Conservation (phyloP, 1,139 yeast species). For the Pichia sp. region DNA sequence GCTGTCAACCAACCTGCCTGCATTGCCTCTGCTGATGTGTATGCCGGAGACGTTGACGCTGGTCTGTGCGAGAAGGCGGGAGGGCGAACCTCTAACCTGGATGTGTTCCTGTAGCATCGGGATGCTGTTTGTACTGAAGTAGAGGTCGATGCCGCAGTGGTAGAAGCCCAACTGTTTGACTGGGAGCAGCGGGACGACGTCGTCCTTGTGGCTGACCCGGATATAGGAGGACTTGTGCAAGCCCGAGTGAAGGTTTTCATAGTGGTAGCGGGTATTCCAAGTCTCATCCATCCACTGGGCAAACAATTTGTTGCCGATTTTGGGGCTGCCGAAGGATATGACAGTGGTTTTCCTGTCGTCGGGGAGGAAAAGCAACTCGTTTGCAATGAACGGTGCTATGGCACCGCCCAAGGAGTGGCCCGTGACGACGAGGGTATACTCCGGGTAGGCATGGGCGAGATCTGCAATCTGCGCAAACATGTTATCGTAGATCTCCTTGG, state of each 20-base stretch:
- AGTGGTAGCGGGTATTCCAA: constrained; percentile 37
- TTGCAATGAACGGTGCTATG: constrained; percentile 54
- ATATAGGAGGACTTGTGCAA: constrained; percentile 34
- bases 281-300: constrained; percentile 47
- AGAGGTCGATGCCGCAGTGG: constrained; percentile 27
- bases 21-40: not conserved
- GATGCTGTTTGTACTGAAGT: constrained; percentile 13
- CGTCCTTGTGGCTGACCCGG: constrained; percentile 54
- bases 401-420: constrained; percentile 81
- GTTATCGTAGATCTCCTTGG: constrained; percentile 34
- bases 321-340: constrained; percentile 59
- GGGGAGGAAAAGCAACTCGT: constrained; percentile 49
- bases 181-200: constrained; percentile 56
- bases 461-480: constrained; percentile 39
- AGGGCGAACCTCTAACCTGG: not conserved
- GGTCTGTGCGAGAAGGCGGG: not conserved
- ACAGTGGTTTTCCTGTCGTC: constrained; percentile 40
- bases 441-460: constrained; percentile 38
- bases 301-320: constrained; percentile 52
- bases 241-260: not conserved
- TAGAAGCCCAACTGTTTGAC: constrained; percentile 30
- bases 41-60: not conserved
- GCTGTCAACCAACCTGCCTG: not conserved
- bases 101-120: constrained; percentile 11
- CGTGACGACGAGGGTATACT: constrained; percentile 47